Base-by-base conservation (phyloP, 768 basidiomycete species). In the Boletales sp. region DNA sequence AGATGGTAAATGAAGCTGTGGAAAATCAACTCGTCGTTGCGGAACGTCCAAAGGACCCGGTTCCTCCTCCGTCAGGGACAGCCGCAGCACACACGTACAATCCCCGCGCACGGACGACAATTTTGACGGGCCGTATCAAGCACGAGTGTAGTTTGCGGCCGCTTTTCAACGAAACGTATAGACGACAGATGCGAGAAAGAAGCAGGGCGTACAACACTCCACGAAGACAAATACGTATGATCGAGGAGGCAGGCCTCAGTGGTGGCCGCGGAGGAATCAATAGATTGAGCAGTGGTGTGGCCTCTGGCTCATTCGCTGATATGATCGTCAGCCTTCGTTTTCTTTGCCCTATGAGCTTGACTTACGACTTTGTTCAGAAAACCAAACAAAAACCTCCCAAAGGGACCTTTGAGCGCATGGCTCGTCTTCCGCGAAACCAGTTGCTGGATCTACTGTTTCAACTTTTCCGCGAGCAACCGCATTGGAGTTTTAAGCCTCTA, bases 381-480 rank as follows among this genome's bases (percentile, higher is more conserved):
- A 74, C 81, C 14, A 89, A 85, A 69, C 78, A 72, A 35, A 89
- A 86, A 64, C 76, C 73, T 2, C 66, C 75, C 15, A 88, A 89
- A 57, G 86, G 86, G 28, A 72, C 79, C 13, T 87, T 87, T 71
- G 90, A 94, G 68, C 87, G 89, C 57, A 87, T 90, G 81, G 86
- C 88, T n/a, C 89, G 94, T 64, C 84, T 96, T 70, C 90, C 91
- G 7, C 78, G 86, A 48, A 87, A 92, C 70, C 87, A 94, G 62
- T 79, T 96, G 8, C 76, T 92, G 66, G 91, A 96, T 66, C 71
- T 86, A 48, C 76, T 96, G 37, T 94, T 94, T 70, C 58, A 70
- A 2, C 74, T 84, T 7, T 97, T 94, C 74, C 78, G 81, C 51
- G 83, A 91, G 53, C 78, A 78, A 39, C 79, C 84, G n/a, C 83